Base-by-base conservation (phyloP, 768 basidiomycete species). In the Podaxis rugospora region DNA sequence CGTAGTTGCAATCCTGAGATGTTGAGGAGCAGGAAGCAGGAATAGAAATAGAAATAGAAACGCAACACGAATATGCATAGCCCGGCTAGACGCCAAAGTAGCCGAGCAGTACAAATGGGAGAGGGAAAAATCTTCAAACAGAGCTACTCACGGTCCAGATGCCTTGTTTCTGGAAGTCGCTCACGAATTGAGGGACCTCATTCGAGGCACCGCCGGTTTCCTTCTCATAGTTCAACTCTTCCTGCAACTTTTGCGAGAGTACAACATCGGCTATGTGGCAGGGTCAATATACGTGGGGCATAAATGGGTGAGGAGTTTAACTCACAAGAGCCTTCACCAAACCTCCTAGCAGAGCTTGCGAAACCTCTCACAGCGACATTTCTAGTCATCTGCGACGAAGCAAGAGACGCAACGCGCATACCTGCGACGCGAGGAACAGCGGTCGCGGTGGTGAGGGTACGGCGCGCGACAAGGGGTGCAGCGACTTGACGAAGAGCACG, bases 191-290 rank as follows among this genome's bases (percentile, higher is more conserved):
- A 28, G 95, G 94, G 27, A 69, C 68, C 11, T 63, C 61, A 1
- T 69, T 74, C 0, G 68, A 61, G 10, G 69, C 57, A 35, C 69
- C 68, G 35, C 74, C 74, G 25, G 79, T 76, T 67, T 94, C 88
- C 62, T 83, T 78, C 77, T 99, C 95, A 70, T 90, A 97, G 67
- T 87, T 79, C 67, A 97, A 80, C 77, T 98, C 96, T 70, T 90
- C 86, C 53, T 80, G 72, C 52, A 96, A 78, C 67, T 90, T 92
- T 69, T 88, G 81, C 9, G 86, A 78, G 46, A 98, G 84, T 21
- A 83, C 72, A 35, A 90, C 77, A 70, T 95, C 92, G 61, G 87
- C 92, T 92, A 66, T 5, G 9, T 6, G 16, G 21, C 2, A 44
- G 9, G 0, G 6, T 44, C 42, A n/a, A 6, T 18, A n/a, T n/a